phyloP scores from a whole-genome alignment of 2,329 filamentous ascomycete genomes.

The Venturiaceae sp. region DNA sequence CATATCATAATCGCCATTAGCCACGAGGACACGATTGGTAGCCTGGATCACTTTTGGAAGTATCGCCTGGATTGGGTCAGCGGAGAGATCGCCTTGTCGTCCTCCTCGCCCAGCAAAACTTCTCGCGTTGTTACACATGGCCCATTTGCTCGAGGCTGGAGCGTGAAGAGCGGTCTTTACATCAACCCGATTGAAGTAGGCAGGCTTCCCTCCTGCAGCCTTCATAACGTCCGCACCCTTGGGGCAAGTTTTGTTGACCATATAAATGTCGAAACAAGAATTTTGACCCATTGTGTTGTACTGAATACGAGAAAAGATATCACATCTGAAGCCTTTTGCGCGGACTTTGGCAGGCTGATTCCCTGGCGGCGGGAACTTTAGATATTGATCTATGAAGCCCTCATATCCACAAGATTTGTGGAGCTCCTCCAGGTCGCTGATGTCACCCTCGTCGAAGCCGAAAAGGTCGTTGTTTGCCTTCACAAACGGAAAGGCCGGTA shows the following conservation, averaged over 20 bases:
- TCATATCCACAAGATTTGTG: conserved; percentile 37
- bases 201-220: conserved; percentile 54
- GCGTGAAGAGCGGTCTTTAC: conserved; percentile 13
- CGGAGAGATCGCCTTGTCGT: conserved; percentile 11
- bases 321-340: neutral
- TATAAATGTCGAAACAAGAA: conserved; percentile 12
- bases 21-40: conserved; percentile 11
- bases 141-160: conserved; percentile 12
- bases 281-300: conserved; percentile 25
- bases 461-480: conserved; percentile 32
- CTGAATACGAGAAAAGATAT: conserved; percentile 33
- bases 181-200: conserved; percentile 23
- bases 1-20: conserved; percentile 11
- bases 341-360: conserved; percentile 3
- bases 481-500: conserved; percentile 30
- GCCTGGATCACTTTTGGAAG: conserved; percentile 11
- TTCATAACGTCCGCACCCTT: conserved; percentile 23
- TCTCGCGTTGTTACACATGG: conserved; percentile 9
- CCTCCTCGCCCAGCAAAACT: conserved; percentile 10
- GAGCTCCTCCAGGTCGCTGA: conserved; percentile 27
- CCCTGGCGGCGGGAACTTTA: conserved; percentile 7
- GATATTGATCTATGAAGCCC: conserved; percentile 15
- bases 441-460: conserved; percentile 33
- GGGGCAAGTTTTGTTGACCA: conserved; percentile 13
- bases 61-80: conserved; percentile 13